Evolutionary conservation across 1,284 basidiomycete species (phyloP), one percentile per base, ranked within the genome.

Genomic region (Ganoderma boninense): DNA sequence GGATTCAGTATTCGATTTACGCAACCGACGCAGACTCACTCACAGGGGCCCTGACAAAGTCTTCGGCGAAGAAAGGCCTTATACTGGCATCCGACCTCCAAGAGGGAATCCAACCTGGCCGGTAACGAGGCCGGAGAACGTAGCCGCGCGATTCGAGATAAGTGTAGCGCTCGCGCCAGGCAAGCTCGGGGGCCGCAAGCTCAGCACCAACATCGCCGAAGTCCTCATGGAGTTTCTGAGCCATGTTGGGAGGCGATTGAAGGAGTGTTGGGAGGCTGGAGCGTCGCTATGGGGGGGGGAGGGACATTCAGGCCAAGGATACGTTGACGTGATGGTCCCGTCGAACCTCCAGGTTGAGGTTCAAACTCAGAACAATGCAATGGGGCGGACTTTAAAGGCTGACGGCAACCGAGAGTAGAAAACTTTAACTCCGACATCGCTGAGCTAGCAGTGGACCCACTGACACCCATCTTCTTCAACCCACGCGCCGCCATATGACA

Each of bases 31-130:
- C 7, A 16, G 18, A 56, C 1, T 29, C 14, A 32, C 54, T 56
- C 32, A 56, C 54, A 56, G 26, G 54, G 0, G 54, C 29, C 29
- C 10, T 16, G 13, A 56, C 26, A 18, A 32, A 56, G 29, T 56
- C 54, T 32, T 56, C 54, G 26, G 54, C 54, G 32, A 29, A 26
- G 26, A 8, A 26, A 2, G 26, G 69, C 43, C 14, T 42, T 62
- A 43, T 73, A 68, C 54, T 73, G 70, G 35, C 56, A 18, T 46
- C 63, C 20, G 59, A 49, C 35, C 23, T 59, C 73, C 73, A 70
- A 4, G 69, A 68, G 0, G 71, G 67, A 38, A 20, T 20, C 73
- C 69, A 74, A 11, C 38, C 67, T 7, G 69, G 69, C 6, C 54
- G 59, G 44, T 70, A 72, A 20, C 73, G 52, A 11, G 67, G 69